Base-by-base conservation (phyloP, 2,329 filamentous ascomycete species). In the Chaetomiaceae sp. region DNA sequence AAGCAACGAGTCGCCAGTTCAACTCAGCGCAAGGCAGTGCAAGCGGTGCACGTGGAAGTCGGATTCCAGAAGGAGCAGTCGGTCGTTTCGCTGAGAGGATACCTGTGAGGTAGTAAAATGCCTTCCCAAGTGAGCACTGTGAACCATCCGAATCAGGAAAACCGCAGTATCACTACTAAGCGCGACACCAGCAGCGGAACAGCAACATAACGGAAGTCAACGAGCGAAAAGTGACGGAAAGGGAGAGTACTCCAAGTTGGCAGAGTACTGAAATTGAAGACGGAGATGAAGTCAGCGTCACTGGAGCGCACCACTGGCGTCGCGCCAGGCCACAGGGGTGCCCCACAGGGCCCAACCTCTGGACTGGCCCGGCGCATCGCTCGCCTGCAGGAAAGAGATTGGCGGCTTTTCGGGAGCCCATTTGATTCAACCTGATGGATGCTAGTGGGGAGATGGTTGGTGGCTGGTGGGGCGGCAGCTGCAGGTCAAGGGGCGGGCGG, bases 271-370 rank as follows among this genome's bases (percentile, higher is more conserved):
- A 51, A 54, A 56, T 50, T 52, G 50, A 51, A 46, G 55, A 36
- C 53, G 53, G 53, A 57, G 54, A 57, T 57, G 55, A 57, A 55
- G 54, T 57, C 55, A 56, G 49, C 39, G 39, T 32, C 14, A n/a
- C 14, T 32, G n/a, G 12, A n/a, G 29, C 22, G 22, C 22, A 9
- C 12, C 48, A 41, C 50, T 48, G 53, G 34, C 30, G 42, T 26
- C 45, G 41, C 47, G 47, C 52, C 14, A 43, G 6, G 5, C 48
- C 49, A 48, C 40, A 38, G 46, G 42, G 49, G 35, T 38, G n/a
- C 24, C 35, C 41, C 45, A 45, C 22, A 9, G 22, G 29, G 33
- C 42, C 30, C 18, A 22, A 34, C 40, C 35, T 24, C 29, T 42
- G 20, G 38, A 33, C 36, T 22, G 17, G 20, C 19, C 30, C 18